Evolutionary conservation across 2,329 filamentous ascomycete species (phyloP), one percentile per base, ranked within the genome.

Genomic region (Immersiporthe knoxdaviesiana): DNA sequence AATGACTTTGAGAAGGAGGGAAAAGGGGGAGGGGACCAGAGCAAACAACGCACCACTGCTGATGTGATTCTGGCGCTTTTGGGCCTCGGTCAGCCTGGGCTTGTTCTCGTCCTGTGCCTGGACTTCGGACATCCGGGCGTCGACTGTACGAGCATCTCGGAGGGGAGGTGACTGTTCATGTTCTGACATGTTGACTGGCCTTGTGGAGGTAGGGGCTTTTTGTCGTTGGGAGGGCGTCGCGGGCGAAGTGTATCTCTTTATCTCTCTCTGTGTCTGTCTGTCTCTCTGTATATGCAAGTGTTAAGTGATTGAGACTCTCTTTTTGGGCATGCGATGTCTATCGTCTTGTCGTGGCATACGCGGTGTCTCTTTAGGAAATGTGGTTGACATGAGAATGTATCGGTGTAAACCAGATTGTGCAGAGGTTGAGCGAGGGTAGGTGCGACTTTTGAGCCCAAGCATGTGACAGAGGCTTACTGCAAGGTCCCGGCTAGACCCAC

Each of bases 41-140:
- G 16, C 27, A 47, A n/a, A 30, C 0, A 67, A 67, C 75, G 54
- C 62, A 79, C 78, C 78, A 6, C 78, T 79, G 0, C 74, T 73
- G 60, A 80, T 79, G 68, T 80, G 79, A 65, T 80, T 80, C 62
- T 75, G 73, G 37, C 79, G 78, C 52, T 80, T 81, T 62, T 85
- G 81, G 41, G 77, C 75, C n/a, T 78, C 74, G 2, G 78, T 77
- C 12, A 84, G 70, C 8, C 79, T 75, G 1, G 76, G 74, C 64
- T 78, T 77, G 16, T 81, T 61, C 75, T 0, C 74, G 71, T 52
- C 67, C 60, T 44, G 56, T n/a, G 35, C 21, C 37, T 32, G 64
- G 39, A 12, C n/a, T 24, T 66, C 39, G 21, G 41, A 27, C 16
- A 27, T n/a, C 16, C 3, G 37, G 52, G 35, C 39, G 8, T 47